Evolutionary conservation across 345 rosid species (phyloP).

Genomic region (Boechera stricta): DNA sequence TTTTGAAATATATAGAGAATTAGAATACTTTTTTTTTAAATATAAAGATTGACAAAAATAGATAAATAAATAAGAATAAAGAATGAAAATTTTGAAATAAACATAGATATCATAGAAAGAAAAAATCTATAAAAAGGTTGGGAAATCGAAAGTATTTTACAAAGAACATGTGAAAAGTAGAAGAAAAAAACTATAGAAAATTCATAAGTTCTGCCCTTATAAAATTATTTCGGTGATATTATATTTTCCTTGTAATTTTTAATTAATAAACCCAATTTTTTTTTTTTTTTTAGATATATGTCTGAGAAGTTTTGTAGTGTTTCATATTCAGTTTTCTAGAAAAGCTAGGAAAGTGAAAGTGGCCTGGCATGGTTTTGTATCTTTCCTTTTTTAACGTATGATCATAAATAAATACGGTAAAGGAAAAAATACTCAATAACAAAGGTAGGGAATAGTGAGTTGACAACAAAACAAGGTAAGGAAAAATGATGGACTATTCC

Average conservation of each 20-base stretch:
- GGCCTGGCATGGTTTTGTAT: conserved; percentile 2
- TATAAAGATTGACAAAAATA: background rate
- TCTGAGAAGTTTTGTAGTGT: background rate
- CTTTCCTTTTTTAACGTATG: background rate
- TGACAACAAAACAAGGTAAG: conserved; percentile 6
- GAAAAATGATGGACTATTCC: background rate
- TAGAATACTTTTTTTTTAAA: background rate
- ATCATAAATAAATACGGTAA: background rate
- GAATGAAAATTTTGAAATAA: too few relatives aligned
- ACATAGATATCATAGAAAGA: too few relatives aligned
- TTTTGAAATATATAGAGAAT: background rate
- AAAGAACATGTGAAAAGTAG: conserved; percentile 7
- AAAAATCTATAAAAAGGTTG: background rate
- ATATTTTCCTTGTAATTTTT: background rate
- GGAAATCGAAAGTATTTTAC: background rate
- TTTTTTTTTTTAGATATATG: background rate
- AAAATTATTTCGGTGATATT: background rate
- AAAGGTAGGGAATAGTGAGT: conserved; percentile 21
- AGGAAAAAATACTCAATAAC: background rate
- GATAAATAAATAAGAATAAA: background rate
- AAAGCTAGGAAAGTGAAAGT: conserved; percentile 14
- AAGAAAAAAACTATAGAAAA: background rate
- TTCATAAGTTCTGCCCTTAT: background rate
- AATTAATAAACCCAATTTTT: background rate
- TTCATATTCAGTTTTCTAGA: conserved; percentile 26